Percentiles rank a stretch among this genome's conserved stretches.
Evolutionary conservation across 495 filamentous ascomycete genomes (phyloP).

Genomic region (Friedmanniomyces simplex): DNA sequence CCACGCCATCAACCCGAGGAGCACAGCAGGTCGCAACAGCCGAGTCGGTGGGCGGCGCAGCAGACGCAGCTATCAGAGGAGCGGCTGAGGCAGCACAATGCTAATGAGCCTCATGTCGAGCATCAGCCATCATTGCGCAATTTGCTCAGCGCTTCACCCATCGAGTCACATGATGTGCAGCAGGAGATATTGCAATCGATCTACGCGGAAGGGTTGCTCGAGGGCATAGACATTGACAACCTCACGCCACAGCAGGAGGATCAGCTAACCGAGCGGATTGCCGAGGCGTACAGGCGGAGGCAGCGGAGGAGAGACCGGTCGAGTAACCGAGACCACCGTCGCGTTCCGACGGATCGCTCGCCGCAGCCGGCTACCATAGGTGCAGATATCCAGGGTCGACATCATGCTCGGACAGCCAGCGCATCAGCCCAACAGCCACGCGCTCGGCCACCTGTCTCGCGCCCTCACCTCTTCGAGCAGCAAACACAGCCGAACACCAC

Average conservation of each 20-base stretch:
- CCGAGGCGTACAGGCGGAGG: constrained; percentile 66
- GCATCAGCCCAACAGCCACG: constrained; percentile 25
- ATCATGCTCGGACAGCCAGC: constrained; percentile 26
- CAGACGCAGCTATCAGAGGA: constrained; percentile 6
- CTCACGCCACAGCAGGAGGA: constrained; percentile 67
- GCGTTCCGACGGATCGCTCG: background rate
- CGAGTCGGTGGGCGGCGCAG: background rate
- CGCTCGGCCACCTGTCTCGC: constrained; percentile 43
- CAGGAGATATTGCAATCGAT: constrained; percentile 86
- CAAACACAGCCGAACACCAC: constrained; percentile 20
- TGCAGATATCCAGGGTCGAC: constrained; percentile 9
- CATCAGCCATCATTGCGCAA: constrained; percentile 80
- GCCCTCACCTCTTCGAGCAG: constrained; percentile 46
- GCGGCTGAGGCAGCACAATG: constrained; percentile 7
- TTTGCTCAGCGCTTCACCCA: constrained; percentile 63
- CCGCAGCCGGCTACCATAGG: background rate
- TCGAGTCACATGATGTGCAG: constrained; percentile 64
- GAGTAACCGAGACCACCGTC: constrained; percentile 6
- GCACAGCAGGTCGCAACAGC: no score
- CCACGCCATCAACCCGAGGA: no score
- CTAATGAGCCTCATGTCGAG: constrained; percentile 49
- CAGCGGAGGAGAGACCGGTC: constrained; percentile 34
- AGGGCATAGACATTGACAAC: constrained; percentile 75
- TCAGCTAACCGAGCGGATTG: constrained; percentile 78
- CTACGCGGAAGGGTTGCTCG: constrained; percentile 73